Percentiles rank a stretch among this genome's conserved stretches.
Evolutionary conservation across 805 yeast genomes (phyloP).

Genomic region (Ogataea naganishii): DNA sequence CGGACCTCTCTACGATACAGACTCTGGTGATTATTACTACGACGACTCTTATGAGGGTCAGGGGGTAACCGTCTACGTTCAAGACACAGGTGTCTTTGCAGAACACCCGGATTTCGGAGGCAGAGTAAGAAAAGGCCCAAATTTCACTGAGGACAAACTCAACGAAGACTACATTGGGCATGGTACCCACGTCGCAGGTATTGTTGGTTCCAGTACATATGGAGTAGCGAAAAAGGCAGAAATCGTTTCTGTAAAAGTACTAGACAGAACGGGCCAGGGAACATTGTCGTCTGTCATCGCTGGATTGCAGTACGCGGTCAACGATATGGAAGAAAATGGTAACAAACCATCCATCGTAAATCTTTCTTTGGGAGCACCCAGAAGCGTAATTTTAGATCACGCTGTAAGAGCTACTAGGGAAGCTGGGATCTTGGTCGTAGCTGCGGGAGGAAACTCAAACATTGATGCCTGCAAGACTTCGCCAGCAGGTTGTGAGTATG

Average conservation of each 20-base stretch:
- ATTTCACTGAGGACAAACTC: constrained; percentile 49
- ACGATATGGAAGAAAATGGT: constrained; percentile 33
- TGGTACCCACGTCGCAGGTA: constrained; percentile 92
- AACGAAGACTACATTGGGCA: constrained; percentile 74
- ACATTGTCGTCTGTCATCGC: constrained; percentile 54
- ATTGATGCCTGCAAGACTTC: constrained; percentile 75
- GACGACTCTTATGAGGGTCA: constrained; percentile 40
- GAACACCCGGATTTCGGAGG: constrained; percentile 59
- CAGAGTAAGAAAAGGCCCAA: constrained; percentile 50
- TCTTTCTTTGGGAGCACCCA: constrained; percentile 70
- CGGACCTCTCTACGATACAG: constrained; percentile 17
- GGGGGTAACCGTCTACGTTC: constrained; percentile 63
- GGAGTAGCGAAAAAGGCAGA: constrained; percentile 74
- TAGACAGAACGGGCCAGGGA: constrained; percentile 64
- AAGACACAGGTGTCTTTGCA: constrained; percentile 75
- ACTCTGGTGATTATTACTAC: constrained; percentile 35
- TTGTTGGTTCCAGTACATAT: constrained; percentile 67
- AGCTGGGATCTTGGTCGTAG: constrained; percentile 64
- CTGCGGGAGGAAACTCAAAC: constrained; percentile 83
- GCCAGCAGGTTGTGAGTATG: constrained; percentile 71
- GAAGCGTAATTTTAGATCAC: constrained; percentile 55
- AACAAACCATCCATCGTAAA: constrained; percentile 57
- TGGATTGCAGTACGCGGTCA: constrained; percentile 61
- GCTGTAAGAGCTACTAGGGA: constrained; percentile 72
- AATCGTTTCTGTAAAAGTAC: constrained; percentile 67